phyloP scores from a whole-genome alignment of 2,329 filamentous ascomycete species.

The Pyrenochaeta sp. region DNA sequence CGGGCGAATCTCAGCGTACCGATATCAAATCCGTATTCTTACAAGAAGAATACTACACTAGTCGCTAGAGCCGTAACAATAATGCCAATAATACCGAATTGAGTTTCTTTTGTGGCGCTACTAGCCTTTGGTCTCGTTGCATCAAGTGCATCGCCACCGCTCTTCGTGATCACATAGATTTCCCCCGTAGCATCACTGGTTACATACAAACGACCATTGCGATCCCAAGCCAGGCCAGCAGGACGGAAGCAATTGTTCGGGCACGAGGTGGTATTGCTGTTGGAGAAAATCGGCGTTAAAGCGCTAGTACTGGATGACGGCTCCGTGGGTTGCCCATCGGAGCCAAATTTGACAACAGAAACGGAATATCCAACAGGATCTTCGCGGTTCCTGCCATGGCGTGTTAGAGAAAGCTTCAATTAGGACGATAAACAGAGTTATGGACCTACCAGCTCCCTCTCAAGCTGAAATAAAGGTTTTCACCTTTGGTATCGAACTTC shows the following conservation, averaged over 20 bases:
- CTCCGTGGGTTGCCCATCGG: conserved; percentile 52
- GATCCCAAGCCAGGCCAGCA: conserved; percentile 61
- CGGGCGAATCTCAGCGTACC: not conserved
- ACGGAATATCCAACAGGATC: conserved; percentile 58
- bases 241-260: conserved; percentile 67
- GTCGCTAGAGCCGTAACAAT: not conserved
- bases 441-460: conserved; percentile 70
- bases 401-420: too few relatives aligned
- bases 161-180: conserved; percentile 60
- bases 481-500: conserved; percentile 66
- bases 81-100: not conserved
- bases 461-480: conserved; percentile 69
- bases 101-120: not conserved
- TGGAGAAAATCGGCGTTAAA: conserved; percentile 61
- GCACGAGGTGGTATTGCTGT: conserved; percentile 60
- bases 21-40: not conserved
- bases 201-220: conserved; percentile 64
- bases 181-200: conserved; percentile 68
- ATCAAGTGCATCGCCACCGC: conserved; percentile 23
- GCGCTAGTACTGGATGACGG: conserved; percentile 54
- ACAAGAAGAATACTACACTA: not conserved
- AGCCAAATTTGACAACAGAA: conserved; percentile 51
- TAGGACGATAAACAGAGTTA: not conserved
- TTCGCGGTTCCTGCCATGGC: conserved; percentile 47
- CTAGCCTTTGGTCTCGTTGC: conserved; percentile 1